Evolutionary conservation across 2,329 filamentous ascomycete species (phyloP).

Genomic region (Monosporascus sp.): DNA sequence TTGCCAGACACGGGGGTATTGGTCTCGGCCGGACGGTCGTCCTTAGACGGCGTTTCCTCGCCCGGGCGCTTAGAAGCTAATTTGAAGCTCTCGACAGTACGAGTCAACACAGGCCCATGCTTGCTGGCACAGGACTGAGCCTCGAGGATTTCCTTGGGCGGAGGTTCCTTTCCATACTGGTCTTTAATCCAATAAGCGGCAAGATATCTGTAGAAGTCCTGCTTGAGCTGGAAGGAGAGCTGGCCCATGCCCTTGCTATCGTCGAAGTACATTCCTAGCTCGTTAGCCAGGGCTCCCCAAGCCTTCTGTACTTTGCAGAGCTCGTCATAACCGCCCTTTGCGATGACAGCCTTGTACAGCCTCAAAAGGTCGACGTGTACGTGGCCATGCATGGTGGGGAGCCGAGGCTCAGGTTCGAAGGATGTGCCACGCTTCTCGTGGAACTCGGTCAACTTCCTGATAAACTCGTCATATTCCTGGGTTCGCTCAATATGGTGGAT

Average conservation of each 20-base stretch:
- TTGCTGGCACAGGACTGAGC: constrained; percentile 72
- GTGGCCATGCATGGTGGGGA: constrained; percentile 63
- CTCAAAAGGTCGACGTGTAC: constrained; percentile 72
- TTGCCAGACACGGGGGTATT: constrained; percentile 45
- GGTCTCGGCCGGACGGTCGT: constrained; percentile 49
- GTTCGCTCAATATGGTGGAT: constrained; percentile 50
- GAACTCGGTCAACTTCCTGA: constrained; percentile 65
- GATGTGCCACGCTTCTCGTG: constrained; percentile 74
- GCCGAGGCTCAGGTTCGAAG: constrained; percentile 67
- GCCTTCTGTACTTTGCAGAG: constrained; percentile 78
- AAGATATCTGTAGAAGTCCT: constrained; percentile 84
- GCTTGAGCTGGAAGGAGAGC: constrained; percentile 82
- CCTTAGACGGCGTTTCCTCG: constrained; percentile 54
- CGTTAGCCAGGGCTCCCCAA: constrained; percentile 74
- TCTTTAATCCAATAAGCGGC: constrained; percentile 81
- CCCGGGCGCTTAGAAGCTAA: constrained; percentile 50
- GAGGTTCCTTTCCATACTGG: constrained; percentile 73
- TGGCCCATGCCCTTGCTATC: constrained; percentile 62
- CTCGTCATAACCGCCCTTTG: constrained; percentile 79
- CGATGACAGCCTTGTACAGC: constrained; percentile 71
- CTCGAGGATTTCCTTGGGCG: constrained; percentile 83
- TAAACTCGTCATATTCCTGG: constrained; percentile 73
- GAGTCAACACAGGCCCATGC: constrained; percentile 70
- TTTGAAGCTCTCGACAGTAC: constrained; percentile 73
- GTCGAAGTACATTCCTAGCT: constrained; percentile 68